phyloP scores from a whole-genome alignment of 208 protist species.

The Acanthamoeba lenticulata region DNA sequence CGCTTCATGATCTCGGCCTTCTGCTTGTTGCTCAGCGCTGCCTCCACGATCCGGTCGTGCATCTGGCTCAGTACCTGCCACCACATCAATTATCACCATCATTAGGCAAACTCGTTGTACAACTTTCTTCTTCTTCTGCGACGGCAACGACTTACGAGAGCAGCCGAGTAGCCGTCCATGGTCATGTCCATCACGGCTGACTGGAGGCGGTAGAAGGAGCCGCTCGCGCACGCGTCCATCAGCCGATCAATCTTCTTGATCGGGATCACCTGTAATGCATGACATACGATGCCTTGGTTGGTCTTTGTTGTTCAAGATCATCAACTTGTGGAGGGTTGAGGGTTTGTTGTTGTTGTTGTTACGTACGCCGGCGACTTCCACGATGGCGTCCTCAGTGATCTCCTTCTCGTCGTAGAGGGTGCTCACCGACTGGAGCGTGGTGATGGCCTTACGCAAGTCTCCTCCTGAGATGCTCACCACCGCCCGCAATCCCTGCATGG shows the following conservation, averaged over 20 bases:
- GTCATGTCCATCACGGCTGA: slow-evolving; percentile 72
- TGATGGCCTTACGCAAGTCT: slow-evolving; percentile 97
- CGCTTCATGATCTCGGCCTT: slow-evolving; percentile 83
- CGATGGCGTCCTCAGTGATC: not conserved
- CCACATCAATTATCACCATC: not conserved
- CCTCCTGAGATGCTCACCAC: slow-evolving; percentile 93
- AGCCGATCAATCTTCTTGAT: slow-evolving; percentile 71
- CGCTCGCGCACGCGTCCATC: slow-evolving; percentile 71
- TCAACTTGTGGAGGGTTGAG: no score
- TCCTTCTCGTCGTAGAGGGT: slow-evolving; percentile 2
- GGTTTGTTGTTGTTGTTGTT: not conserved
- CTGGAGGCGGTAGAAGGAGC: slow-evolving; percentile 74
- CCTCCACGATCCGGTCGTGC: not conserved
- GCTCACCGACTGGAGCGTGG: slow-evolving; percentile 93
- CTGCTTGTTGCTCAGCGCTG: slow-evolving; percentile 70
- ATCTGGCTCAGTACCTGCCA: not conserved
- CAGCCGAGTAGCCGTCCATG: slow-evolving; percentile 84
- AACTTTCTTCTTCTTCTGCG: not conserved
- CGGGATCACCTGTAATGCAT: slow-evolving; percentile 84
- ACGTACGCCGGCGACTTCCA: slow-evolving; percentile 68
- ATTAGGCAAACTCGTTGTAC: not conserved
- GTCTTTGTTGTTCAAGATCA: not conserved
- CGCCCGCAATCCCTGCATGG: slow-evolving; percentile 78
- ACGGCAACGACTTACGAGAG: slow-evolving; percentile 80
- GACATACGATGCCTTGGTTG: not conserved